Evolutionary conservation across 2,329 filamentous ascomycete species (phyloP).

Genomic region (Neopestalotiopsis rosae): DNA sequence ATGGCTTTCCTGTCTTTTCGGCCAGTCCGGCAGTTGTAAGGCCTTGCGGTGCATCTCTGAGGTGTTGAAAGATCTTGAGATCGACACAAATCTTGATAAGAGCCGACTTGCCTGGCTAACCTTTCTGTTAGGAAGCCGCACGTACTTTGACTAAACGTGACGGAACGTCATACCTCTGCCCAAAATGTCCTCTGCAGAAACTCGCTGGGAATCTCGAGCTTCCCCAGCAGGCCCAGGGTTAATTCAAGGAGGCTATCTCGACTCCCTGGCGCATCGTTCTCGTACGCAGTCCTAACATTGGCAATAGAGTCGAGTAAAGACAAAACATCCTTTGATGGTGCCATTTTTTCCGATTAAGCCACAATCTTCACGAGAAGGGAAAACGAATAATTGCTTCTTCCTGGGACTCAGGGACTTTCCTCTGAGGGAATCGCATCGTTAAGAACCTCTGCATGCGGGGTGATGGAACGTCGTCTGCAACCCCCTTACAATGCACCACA

Average conservation of each 20-base stretch:
- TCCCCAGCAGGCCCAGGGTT: slow-evolving; percentile 7
- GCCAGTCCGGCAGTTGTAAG: slow-evolving; percentile 13
- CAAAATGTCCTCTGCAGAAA: slow-evolving; percentile 21
- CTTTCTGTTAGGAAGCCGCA: not conserved
- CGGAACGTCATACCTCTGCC: slow-evolving; percentile 10
- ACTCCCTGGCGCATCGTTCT: not conserved
- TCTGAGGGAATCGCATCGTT: not conserved
- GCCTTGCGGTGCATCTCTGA: slow-evolving; percentile 16
- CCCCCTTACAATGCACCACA: not conserved
- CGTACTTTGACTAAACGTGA: not conserved
- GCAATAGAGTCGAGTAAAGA: not conserved
- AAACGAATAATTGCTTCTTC: not conserved
- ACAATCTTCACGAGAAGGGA: not conserved
- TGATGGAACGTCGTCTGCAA: not conserved
- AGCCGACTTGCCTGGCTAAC: slow-evolving; percentile 18
- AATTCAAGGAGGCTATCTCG: slow-evolving; percentile 19
- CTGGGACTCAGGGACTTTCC: not conserved
- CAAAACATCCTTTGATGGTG: not conserved
- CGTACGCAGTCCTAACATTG: not conserved
- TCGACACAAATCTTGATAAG: slow-evolving; percentile 14
- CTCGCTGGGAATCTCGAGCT: slow-evolving; percentile 21
- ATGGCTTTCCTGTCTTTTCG: slow-evolving; percentile 1
- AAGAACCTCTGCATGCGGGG: not conserved
- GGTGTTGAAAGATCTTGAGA: slow-evolving; percentile 18
- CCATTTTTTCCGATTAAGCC: not conserved